phyloP scores from a whole-genome alignment of 2,329 filamentous ascomycete species.

The Penicillium rolfsii region DNA sequence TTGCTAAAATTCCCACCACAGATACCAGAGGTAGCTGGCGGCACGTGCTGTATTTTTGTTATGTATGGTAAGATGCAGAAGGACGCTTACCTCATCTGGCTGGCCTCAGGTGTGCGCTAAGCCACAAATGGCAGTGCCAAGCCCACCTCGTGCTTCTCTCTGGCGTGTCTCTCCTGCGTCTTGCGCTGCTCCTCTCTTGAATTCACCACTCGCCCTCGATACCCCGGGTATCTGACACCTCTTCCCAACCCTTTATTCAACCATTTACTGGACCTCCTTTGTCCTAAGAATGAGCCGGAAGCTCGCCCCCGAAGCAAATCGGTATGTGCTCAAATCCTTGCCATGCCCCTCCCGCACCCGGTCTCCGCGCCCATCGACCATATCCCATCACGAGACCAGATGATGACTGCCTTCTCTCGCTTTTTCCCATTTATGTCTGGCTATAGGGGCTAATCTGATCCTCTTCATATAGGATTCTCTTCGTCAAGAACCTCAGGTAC shows the following conservation, averaged over 20 bases:
- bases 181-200: slow-evolving; percentile 27
- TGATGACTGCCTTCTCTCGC: background rate
- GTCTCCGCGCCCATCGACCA: slow-evolving; percentile 9
- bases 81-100: slow-evolving; percentile 13
- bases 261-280: slow-evolving; percentile 24
- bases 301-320: slow-evolving; percentile 99
- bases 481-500: slow-evolving; percentile 99
- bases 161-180: slow-evolving; percentile 30
- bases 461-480: slow-evolving; percentile 75
- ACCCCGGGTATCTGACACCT: slow-evolving; percentile 33
- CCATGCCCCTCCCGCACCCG: slow-evolving; percentile 33
- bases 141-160: slow-evolving; percentile 34
- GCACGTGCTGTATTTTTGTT: slow-evolving; percentile 5
- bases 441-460: slow-evolving; percentile 11
- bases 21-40: background rate
- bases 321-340: slow-evolving; percentile 62
- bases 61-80: slow-evolving; percentile 11
- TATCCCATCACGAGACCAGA: slow-evolving; percentile 1
- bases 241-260: slow-evolving; percentile 23
- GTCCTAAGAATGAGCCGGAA: slow-evolving; percentile 59
- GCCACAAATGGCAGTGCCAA: slow-evolving; percentile 27
- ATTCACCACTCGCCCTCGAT: slow-evolving; percentile 26
- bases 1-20: background rate
- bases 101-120: slow-evolving; percentile 16
- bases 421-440: background rate